Conservation (phyloP, 768 basidiomycete genomes). For the Hydnum rufescens region DNA sequence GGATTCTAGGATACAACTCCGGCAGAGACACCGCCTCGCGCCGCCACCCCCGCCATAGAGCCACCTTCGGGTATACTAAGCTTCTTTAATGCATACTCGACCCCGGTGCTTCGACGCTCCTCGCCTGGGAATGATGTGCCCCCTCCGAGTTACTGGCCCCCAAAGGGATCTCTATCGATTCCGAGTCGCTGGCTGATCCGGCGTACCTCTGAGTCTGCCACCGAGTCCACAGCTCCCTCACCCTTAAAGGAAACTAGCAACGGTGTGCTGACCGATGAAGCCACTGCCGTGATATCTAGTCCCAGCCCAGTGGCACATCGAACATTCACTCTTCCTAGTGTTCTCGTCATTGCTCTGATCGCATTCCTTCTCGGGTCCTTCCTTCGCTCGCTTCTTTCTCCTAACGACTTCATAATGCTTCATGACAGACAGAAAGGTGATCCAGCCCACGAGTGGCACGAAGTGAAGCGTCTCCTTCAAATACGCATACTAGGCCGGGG, state of each 20-base stretch:
- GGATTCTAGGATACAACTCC: too few species aligned
- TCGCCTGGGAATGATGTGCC: background rate
- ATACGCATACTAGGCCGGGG: conserved; percentile 16
- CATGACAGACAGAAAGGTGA: background rate
- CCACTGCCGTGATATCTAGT: background rate
- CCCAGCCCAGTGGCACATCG: background rate
- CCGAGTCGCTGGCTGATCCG: background rate
- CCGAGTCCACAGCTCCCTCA: too few species aligned
- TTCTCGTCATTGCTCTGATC: conserved; percentile 65
- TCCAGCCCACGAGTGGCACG: conserved; percentile 52
- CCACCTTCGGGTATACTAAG: background rate
- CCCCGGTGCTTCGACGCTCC: background rate
- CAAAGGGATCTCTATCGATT: background rate
- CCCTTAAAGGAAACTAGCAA: too few species aligned
- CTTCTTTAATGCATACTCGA: background rate
- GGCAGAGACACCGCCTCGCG: background rate
- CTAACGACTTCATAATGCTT: conserved; percentile 67
- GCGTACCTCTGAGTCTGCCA: background rate
- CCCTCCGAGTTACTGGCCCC: background rate
- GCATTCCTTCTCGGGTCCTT: conserved; percentile 84
- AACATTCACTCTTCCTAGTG: background rate
- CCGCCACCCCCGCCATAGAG: background rate
- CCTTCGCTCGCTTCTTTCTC: conserved; percentile 67
- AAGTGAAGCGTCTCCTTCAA: conserved; percentile 64
- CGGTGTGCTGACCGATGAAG: too few species aligned